These are phyloP conservation scores for Stygiomarasmius scandens DNA, from an alignment of 1,284 basidiomycete species.

Conservation along the genomic window DNA sequence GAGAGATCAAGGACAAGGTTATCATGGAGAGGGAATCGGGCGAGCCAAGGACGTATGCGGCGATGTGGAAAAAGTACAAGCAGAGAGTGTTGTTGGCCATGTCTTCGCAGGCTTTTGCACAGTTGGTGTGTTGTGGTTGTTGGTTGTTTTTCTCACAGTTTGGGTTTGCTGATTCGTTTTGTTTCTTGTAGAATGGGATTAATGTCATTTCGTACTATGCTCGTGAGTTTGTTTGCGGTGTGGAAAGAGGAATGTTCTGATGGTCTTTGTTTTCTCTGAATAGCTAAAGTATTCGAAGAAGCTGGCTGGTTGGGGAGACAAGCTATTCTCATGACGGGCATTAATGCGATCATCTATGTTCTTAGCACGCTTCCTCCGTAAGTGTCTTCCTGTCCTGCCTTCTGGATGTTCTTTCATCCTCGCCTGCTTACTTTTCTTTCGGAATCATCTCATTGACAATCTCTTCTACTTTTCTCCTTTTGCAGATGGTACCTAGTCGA, in stretches of 20 bases:
- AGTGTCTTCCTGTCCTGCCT: no score
- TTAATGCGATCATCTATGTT: slow-evolving; percentile 89
- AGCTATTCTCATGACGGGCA: slow-evolving; percentile 96
- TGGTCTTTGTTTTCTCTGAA: not conserved
- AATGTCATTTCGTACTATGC: slow-evolving; percentile 96
- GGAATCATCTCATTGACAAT: no score
- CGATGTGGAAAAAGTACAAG: slow-evolving; percentile 90
- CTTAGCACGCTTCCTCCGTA: slow-evolving; percentile 83
- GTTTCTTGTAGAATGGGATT: slow-evolving; percentile 74
- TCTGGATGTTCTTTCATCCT: no score
- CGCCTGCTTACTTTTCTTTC: no score
- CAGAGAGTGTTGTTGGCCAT: slow-evolving; percentile 93
- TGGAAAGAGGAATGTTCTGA: not conserved
- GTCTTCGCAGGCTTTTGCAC: slow-evolving; percentile 96
- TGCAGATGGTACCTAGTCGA: slow-evolving; percentile 94
- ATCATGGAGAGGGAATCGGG: slow-evolving; percentile 77
- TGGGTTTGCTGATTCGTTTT: slow-evolving; percentile 9
- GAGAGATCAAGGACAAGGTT: slow-evolving; percentile 92
- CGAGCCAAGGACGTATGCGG: slow-evolving; percentile 80
- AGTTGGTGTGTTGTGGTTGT: slow-evolving; percentile 63
- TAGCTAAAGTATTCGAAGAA: slow-evolving; percentile 85
- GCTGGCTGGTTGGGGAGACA: slow-evolving; percentile 97
- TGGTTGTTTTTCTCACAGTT: not conserved
- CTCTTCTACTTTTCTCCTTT: slow-evolving; percentile 6
- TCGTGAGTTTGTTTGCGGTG: slow-evolving; percentile 54